Evolutionary conservation across 345 rosid species (phyloP), one percentile per base, ranked within the genome.

Genomic region (Brassica cretica): DNA sequence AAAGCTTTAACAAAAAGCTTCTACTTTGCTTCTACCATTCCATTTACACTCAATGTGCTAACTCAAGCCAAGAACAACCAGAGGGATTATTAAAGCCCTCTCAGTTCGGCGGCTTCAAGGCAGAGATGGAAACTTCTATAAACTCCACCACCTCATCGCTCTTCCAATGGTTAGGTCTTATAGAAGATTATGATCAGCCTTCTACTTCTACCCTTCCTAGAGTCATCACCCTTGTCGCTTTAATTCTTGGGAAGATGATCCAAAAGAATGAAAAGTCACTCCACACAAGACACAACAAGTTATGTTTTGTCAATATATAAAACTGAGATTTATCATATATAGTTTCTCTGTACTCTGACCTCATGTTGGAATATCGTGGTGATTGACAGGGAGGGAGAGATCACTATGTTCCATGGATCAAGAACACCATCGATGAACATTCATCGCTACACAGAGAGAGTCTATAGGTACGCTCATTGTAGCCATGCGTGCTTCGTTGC

Each of bases 351-450:
- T 62, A 5, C 3, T 61, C 35, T 10, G 19, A 9, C 74, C 66
- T 79, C 69, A 74, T 25, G 15, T 68, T 60, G 49, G 62, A 70
- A 74, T 53, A 66, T 74, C 30, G 16, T 78, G 71, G 39, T 2
- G 55, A 41, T 8, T n/a, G 6, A 44, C 66, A 66, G 78, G 64
- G 61, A 78, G 0, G 63, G 61, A 25, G 77, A 75, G 63, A 58
- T 82, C n/a, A 78, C 82, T 46, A 27, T 82, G 62, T 82, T 82
- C 68, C 82, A 82, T 41, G 71, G 85, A 8, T 66, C 78, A 66
- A 75, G 79, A 75, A 64, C 73, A 39, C 80, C 82, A 49, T 5
- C 78, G 1, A 56, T 78, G 77, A 78, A 15, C 24, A 56, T 78
- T 46, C 62, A 64, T 35, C 78, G 72, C 3, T 82, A 82, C 80